Conservation (phyloP, 1,284 basidiomycete genomes). For the Trichosporon asahii region DNA sequence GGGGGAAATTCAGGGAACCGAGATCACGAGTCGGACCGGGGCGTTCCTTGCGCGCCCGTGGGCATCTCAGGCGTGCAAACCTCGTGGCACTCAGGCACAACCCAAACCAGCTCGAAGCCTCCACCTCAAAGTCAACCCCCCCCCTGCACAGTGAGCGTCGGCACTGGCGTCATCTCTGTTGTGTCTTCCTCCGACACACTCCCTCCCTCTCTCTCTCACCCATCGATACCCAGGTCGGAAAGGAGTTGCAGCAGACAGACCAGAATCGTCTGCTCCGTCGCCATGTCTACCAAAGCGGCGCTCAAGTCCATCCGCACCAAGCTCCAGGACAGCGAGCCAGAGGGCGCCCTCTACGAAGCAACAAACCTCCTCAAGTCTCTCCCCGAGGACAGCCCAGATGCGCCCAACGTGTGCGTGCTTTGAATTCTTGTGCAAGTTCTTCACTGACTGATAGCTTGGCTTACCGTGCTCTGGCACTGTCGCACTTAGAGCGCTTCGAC, state of each 20-base stretch:
- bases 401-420: conserved; percentile 64
- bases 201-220: neutral
- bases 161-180: neutral
- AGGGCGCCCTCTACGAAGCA: conserved; percentile 53
- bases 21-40: neutral
- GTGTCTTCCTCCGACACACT: neutral
- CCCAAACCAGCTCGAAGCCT: neutral
- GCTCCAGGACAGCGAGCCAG: conserved; percentile 70
- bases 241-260: neutral
- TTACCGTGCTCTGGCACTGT: conserved; percentile 71
- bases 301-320: conserved; percentile 77
- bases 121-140: neutral
- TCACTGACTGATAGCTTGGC: conserved; percentile 60
- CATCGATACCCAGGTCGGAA: neutral
- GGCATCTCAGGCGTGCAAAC: neutral
- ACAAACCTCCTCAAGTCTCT: conserved; percentile 58
- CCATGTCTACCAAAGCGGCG: conserved; percentile 37
- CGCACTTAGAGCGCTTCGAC: conserved; percentile 66
- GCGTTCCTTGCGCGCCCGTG: neutral
- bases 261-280: neutral
- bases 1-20: neutral
- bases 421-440: conserved; percentile 24
- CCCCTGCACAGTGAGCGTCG: no score
- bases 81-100: neutral
- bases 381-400: conserved; percentile 56